phyloP scores from a whole-genome alignment of 768 basidiomycete species.

The Rhodotorula kratochvilovae region DNA sequence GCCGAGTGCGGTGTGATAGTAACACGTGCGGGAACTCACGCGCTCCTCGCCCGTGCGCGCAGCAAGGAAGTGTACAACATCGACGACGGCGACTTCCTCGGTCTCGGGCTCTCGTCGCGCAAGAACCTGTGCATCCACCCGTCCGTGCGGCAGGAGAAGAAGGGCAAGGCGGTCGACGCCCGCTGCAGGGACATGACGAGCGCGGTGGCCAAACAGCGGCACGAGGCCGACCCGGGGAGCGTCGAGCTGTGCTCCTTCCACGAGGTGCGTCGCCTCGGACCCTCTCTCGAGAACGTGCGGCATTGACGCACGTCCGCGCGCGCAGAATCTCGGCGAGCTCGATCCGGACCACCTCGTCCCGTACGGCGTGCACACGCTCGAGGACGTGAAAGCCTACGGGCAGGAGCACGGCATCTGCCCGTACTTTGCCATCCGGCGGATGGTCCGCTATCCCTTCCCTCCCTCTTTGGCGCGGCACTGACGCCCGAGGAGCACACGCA shows the following conservation, averaged over 20 bases:
- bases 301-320: neutral
- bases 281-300: neutral
- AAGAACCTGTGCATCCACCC: slow-evolving; percentile 96
- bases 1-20: too few species aligned
- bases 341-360: slow-evolving; percentile 79
- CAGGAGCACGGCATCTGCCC: slow-evolving; percentile 82
- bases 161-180: slow-evolving; percentile 94
- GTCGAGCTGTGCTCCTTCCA: slow-evolving; percentile 91
- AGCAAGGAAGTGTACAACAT: slow-evolving; percentile 54
- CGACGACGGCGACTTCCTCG: slow-evolving; percentile 77
- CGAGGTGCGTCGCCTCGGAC: slow-evolving; percentile 61
- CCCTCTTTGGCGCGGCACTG: too few species aligned
- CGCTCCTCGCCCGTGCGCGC: neutral
- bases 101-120: slow-evolving; percentile 86
- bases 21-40: too few species aligned
- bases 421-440: slow-evolving; percentile 90
- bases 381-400: slow-evolving; percentile 84
- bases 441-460: slow-evolving; percentile 60
- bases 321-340: slow-evolving; percentile 71
- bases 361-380: slow-evolving; percentile 85
- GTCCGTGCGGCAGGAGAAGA: slow-evolving; percentile 89
- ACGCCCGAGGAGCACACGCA: slow-evolving; percentile 44
- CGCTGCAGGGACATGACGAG: slow-evolving; percentile 93
- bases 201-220: slow-evolving; percentile 57
- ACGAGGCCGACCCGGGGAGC: slow-evolving; percentile 71